Base-by-base conservation (phyloP, 768 basidiomycete genomes). In the Albatrellus ellisii region DNA sequence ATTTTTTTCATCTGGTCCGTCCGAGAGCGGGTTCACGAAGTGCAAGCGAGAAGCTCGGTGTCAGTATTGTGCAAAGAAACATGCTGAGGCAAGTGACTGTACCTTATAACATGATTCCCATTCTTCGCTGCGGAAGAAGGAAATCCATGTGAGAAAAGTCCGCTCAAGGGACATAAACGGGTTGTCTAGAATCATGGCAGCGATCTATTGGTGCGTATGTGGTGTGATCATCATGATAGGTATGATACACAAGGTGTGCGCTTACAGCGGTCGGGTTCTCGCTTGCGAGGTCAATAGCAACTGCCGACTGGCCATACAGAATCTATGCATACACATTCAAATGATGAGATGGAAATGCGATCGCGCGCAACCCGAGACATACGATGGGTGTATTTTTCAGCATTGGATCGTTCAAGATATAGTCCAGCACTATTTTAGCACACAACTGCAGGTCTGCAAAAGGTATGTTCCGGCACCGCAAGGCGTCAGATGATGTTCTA, bases 161-260 rank as follows among this genome's bases (percentile, higher is more conserved):
- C 68, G 71, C 4, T 80, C 80, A 22, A 97, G 71, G 31, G 83
- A 88, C 26, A 82, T 75, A 59, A 95, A 95, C 0, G 92, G 94
- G 58, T 95, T 98, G 64, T 97, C 92, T 44, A 97, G 68, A 43
- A 97, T 73, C 12, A 95, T 67, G 1, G 80, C 91, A 14, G 65
- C 43, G 43, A 94, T 76, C 82, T 88, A 48, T 21, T 12, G n/a
- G 35, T 22, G 35, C 7, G 28, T n/a, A 12, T 15, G 24, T 8
- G 12, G 15, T 29, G 27, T 21, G 31, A 9, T 29, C 42, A 27
- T 39, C 18, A 20, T 4, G n/a, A 4, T 29, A 29, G n/a, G n/a
- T 15, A 24, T 26, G 47, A n/a, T 25, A 29, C 29, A 9, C 3
- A 37, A 5, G n/a, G 15, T 25, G 10, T 25, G 17, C 25, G 57